Evolutionary conservation across 2,329 filamentous ascomycete genomes (phyloP).

Genomic region (Magnaporthiopsis rhizophila): DNA sequence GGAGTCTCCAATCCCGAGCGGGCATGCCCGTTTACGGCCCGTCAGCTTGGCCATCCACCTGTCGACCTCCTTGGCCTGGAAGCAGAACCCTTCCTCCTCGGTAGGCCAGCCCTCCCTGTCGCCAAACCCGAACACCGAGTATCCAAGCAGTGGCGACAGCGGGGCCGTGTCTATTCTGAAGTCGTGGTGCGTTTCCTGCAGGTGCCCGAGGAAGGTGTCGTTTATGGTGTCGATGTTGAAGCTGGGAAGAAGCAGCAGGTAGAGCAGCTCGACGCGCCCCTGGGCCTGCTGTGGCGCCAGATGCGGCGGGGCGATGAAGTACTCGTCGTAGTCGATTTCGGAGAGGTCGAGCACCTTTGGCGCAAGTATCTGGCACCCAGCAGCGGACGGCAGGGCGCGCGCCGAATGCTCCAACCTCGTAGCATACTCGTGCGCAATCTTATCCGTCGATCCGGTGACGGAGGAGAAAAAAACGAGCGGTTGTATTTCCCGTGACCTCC

Average conservation of each 20-base stretch:
- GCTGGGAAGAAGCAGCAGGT: conserved; percentile 76
- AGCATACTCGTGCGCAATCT: conserved; percentile 57
- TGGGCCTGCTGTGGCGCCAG: conserved; percentile 22
- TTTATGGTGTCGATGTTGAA: conserved; percentile 95
- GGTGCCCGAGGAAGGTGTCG: conserved; percentile 76
- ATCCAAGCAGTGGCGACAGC: conserved; percentile 68
- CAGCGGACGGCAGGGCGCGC: conserved; percentile 33
- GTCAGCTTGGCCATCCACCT: conserved; percentile 97
- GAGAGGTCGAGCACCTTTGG: conserved; percentile 70
- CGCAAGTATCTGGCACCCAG: conserved; percentile 34
- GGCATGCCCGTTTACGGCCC: conserved; percentile 75
- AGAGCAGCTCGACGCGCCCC: conserved; percentile 56
- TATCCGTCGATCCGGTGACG: conserved; percentile 75
- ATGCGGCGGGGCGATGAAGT: conserved; percentile 73
- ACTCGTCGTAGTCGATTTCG: conserved; percentile 87
- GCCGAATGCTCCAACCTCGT: conserved; percentile 45
- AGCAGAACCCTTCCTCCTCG: conserved; percentile 85
- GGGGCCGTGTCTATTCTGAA: conserved; percentile 92
- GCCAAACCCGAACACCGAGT: conserved; percentile 89
- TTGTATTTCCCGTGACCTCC: conserved; percentile 43
- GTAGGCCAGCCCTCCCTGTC: conserved; percentile 89
- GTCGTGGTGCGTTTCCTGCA: conserved; percentile 91
- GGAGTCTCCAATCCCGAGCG: conserved; percentile 79
- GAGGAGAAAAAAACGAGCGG: conserved; percentile 84
- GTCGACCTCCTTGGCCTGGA: conserved; percentile 83